These are phyloP conservation scores for Candida alai DNA, from an alignment of 805 yeast genomes.

Conservation along the genomic window DNA sequence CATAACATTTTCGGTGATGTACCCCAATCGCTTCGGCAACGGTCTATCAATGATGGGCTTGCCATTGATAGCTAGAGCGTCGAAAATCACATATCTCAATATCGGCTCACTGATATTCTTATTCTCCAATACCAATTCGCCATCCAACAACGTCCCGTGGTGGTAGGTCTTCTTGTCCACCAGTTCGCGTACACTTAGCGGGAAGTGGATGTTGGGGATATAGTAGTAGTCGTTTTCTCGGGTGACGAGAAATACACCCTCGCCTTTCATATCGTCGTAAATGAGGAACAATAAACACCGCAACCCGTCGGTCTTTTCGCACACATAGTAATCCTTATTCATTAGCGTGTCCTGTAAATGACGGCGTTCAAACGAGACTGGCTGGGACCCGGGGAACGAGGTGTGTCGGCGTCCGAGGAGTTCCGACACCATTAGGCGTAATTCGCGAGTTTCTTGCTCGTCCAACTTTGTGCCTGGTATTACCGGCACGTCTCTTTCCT, in stretches of 20 bases:
- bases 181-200: slow-evolving; percentile 42
- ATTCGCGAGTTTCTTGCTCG: slow-evolving; percentile 61
- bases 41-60: slow-evolving; percentile 64
- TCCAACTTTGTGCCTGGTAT: slow-evolving; percentile 85
- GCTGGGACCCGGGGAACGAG: slow-evolving; percentile 91
- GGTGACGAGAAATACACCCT: slow-evolving; percentile 84
- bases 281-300: slow-evolving; percentile 73
- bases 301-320: slow-evolving; percentile 94
- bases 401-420: slow-evolving; percentile 51
- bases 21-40: slow-evolving; percentile 80
- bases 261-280: slow-evolving; percentile 69
- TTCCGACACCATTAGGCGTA: slow-evolving; percentile 66
- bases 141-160: slow-evolving; percentile 87
- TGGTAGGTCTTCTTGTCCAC: slow-evolving; percentile 58
- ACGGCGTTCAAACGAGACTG: slow-evolving; percentile 77
- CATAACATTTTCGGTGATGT: slow-evolving; percentile 75
- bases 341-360: slow-evolving; percentile 64
- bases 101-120: slow-evolving; percentile 51
- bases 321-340: slow-evolving; percentile 81
- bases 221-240: slow-evolving; percentile 83
- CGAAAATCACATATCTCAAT: slow-evolving; percentile 81
- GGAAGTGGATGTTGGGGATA: slow-evolving; percentile 83
- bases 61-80: slow-evolving; percentile 82
- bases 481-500: slow-evolving; percentile 62
- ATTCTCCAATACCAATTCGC: slow-evolving; percentile 80